Percentiles rank a stretch among this genome's conserved stretches.
phyloP scores from a whole-genome alignment of 2,329 filamentous ascomycete genomes.

The Emmonsiellopsis sp. region DNA sequence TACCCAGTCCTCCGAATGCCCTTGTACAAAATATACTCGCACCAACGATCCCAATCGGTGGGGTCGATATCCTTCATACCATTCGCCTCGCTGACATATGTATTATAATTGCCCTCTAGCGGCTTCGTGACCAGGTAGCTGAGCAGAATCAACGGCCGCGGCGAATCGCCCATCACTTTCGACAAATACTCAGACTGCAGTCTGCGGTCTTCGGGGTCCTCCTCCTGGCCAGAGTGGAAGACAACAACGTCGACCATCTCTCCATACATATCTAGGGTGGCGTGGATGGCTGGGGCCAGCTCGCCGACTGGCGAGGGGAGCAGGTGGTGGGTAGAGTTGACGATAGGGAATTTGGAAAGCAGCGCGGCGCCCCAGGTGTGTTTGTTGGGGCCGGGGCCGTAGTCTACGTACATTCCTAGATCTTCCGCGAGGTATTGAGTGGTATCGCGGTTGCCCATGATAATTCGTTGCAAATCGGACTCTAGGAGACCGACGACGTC shows the following conservation, averaged over 20 bases:
- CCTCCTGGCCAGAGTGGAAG: constrained; percentile 97
- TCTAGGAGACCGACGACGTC: constrained; percentile 94
- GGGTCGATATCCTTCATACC: constrained; percentile 95
- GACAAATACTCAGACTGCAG: constrained; percentile 80
- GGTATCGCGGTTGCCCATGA: constrained; percentile 97
- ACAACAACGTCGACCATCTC: constrained; percentile 88
- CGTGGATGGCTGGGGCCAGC: constrained; percentile 89
- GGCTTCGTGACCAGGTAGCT: constrained; percentile 91
- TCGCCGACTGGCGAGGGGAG: constrained; percentile 90
- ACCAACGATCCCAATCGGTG: constrained; percentile 94
- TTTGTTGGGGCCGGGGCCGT: constrained; percentile 94
- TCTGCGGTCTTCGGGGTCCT: constrained; percentile 84
- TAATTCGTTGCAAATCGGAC: constrained; percentile 89
- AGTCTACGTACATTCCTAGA: constrained; percentile 97
- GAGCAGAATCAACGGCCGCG: constrained; percentile 73
- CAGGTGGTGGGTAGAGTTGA: constrained; percentile 94
- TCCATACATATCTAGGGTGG: constrained; percentile 90
- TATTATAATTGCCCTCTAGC: constrained; percentile 90
- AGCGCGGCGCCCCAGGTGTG: constrained; percentile 95
- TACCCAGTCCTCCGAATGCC: constrained; percentile 77
- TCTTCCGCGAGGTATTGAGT: constrained; percentile 94
- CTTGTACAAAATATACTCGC: constrained; percentile 97
- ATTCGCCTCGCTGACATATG: constrained; percentile 74
- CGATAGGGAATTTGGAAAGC: constrained; percentile 92
- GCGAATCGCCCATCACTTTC: constrained; percentile 73